These are phyloP conservation scores for Anthostomella pinea DNA, from an alignment of 2,329 filamentous ascomycete genomes.

Conservation along the genomic window DNA sequence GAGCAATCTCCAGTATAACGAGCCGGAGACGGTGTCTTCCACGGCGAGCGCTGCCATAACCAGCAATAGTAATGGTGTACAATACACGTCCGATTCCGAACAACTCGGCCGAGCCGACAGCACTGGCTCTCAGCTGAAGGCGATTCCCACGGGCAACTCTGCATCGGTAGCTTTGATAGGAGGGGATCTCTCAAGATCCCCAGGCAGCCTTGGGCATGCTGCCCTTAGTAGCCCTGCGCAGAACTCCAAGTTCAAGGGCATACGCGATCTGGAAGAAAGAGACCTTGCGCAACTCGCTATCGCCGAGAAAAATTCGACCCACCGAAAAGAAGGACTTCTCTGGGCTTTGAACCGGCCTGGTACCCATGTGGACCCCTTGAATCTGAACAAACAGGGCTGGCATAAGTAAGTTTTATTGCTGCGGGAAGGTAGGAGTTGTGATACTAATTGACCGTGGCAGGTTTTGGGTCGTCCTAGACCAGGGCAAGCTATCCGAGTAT, in stretches of 20 bases:
- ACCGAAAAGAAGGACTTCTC: constrained; percentile 88
- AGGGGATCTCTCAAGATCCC: constrained; percentile 53
- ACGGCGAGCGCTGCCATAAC: constrained; percentile 34
- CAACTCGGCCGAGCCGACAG: constrained; percentile 70
- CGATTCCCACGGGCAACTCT: constrained; percentile 45
- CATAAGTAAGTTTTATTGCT: constrained; percentile 71
- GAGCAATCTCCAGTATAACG: constrained; percentile 70
- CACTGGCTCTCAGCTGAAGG: constrained; percentile 65
- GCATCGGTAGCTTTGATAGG: constrained; percentile 30
- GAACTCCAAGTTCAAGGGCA: constrained; percentile 75
- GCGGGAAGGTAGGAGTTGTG: neutral
- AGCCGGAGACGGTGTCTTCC: constrained; percentile 59
- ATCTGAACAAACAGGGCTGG: constrained; percentile 96
- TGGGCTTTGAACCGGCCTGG: constrained; percentile 94
- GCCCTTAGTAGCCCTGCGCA: constrained; percentile 50
- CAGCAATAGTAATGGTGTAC: constrained; percentile 42
- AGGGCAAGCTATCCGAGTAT: constrained; percentile 95
- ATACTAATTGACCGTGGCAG: constrained; percentile 42
- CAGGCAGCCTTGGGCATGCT: constrained; percentile 49
- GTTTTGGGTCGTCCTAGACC: constrained; percentile 98
- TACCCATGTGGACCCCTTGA: constrained; percentile 91
- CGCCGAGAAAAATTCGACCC: constrained; percentile 59
- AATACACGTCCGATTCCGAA: constrained; percentile 64
- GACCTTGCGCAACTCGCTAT: constrained; percentile 53
- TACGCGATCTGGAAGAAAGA: constrained; percentile 87